phyloP scores from a whole-genome alignment of 176 grass and related monocot genomes.

The Olyra latifolia region DNA sequence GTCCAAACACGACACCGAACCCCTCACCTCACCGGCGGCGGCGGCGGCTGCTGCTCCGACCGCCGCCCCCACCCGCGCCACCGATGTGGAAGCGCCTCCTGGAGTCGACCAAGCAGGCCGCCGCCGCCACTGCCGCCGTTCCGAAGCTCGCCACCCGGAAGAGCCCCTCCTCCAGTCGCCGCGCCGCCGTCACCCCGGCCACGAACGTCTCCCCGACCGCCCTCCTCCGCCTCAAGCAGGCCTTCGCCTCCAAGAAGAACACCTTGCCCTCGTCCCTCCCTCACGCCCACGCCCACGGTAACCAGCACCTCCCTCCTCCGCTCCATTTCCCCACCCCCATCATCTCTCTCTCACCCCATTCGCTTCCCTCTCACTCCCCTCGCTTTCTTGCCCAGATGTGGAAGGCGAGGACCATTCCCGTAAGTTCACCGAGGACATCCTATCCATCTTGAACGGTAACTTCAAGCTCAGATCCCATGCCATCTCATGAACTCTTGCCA shows the following conservation, averaged over 20 bases:
- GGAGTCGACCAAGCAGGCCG: conserved; percentile 37
- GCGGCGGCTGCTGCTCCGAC: neutral
- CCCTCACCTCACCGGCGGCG: too few relatives aligned
- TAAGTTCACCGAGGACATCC: conserved; percentile 39
- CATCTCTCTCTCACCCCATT: neutral
- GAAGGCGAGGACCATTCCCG: neutral
- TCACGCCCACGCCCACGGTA: conserved; percentile 29
- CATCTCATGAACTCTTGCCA: neutral
- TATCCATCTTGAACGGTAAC: conserved; percentile 46
- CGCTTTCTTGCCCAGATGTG: conserved; percentile 19
- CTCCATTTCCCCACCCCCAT: neutral
- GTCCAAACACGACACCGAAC: neutral
- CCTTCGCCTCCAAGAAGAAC: conserved; percentile 29
- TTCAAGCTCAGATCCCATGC: neutral
- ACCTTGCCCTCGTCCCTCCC: conserved; percentile 25
- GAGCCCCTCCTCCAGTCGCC: neutral
- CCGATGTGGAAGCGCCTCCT: conserved; percentile 52
- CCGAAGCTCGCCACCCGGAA: conserved; percentile 42
- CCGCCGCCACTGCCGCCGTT: neutral
- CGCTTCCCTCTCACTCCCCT: neutral
- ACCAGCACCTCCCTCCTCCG: neutral
- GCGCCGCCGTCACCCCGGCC: neutral
- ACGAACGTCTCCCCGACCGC: conserved; percentile 29
- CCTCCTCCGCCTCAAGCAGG: conserved; percentile 56
- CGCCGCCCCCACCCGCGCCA: neutral